A percentile compares a stretch with the other conserved stretches of the same genome.
Evolutionary conservation across 768 basidiomycete species (phyloP).

Genomic region (Lepiota brunneoincarnata): DNA sequence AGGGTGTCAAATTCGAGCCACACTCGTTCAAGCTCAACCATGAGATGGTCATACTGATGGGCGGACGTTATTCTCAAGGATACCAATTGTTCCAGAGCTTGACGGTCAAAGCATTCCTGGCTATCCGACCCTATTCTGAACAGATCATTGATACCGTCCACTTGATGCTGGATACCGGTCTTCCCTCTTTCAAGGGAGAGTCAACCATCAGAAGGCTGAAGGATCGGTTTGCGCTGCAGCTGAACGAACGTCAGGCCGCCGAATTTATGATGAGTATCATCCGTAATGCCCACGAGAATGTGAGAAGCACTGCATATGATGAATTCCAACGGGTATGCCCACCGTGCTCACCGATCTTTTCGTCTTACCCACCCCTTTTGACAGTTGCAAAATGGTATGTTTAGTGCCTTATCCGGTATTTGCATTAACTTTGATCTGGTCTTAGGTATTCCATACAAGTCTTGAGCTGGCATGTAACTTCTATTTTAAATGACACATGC

Average conservation of each 20-base stretch:
- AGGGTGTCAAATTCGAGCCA: conserved; percentile 99
- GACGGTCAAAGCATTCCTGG: conserved; percentile 94
- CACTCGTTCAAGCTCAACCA: conserved; percentile 98
- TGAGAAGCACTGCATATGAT: conserved; percentile 91
- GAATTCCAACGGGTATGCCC: conserved; percentile 80
- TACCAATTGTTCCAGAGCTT: conserved; percentile 93
- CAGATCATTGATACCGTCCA: conserved; percentile 86
- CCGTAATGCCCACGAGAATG: conserved; percentile 92
- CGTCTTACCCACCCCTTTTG: conserved; percentile 36
- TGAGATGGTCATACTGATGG: conserved; percentile 98
- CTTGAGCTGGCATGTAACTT: conserved; percentile 11
- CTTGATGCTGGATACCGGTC: conserved; percentile 91
- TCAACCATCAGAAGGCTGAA: conserved; percentile 81
- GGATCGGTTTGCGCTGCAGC: conserved; percentile 80
- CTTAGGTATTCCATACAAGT: conserved; percentile 46
- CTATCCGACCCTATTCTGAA: conserved; percentile 91
- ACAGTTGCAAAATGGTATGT: conserved; percentile 18
- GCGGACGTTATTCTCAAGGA: conserved; percentile 90
- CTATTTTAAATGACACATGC: background rate
- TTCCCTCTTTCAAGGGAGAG: conserved; percentile 98
- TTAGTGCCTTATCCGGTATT: background rate
- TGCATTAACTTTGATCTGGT: background rate
- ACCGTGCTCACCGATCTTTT: background rate
- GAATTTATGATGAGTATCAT: conserved; percentile 90
- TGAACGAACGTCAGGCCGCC: conserved; percentile 89